Evolutionary conservation across 2,329 filamentous ascomycete species (phyloP), one percentile per base, ranked within the genome.

Genomic region (Fusarium mundagurra): DNA sequence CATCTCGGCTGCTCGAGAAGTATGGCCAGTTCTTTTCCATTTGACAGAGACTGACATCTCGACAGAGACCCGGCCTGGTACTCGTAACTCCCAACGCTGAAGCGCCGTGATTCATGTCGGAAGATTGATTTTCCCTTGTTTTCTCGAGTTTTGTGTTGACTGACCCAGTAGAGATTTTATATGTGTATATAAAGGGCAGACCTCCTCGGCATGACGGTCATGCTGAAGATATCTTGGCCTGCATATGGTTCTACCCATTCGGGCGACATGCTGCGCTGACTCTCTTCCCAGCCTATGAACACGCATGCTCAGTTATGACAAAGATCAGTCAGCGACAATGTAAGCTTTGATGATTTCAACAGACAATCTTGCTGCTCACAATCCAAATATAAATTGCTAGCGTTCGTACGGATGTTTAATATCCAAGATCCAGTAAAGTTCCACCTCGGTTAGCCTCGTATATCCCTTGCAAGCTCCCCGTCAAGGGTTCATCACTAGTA

Each of bases 251-350:
- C 4, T 16, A 4, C n/a, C 63, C 24, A 5, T 14, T 65, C 0
- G 1, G 22, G 61, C 31, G 6, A 24, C 4, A 53, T 61, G 20
- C 14, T 53, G 53, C 41, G 34, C 29, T 67, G 20, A 53, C 29
- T 1, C 8, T 27, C 16, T 12, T 0, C 9, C 41, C 22, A 11
- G 27, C 27, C 61, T 66, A 61, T 67, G 33, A 51, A 16, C 13
- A 1, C 18, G n/a, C 20, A 29, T 20, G 8, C 4, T 22, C 22
- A 4, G 1, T 8, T 27, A 36, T 68, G 54, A 67, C 63, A 48
- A 68, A 68, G 33, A 27, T 61, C 17, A 33, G 63, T 61, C 22
- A 68, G 53, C 65, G 20, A 5, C 10, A 12, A 9, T 24, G 64
- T 68, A 20, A 68, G 45, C 63, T 27, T 16, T 38, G 7, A 44